Percentiles rank a stretch among this genome's conserved stretches.
phyloP scores from a whole-genome alignment of 768 basidiomycete genomes.

The Pisolithus sp. region DNA sequence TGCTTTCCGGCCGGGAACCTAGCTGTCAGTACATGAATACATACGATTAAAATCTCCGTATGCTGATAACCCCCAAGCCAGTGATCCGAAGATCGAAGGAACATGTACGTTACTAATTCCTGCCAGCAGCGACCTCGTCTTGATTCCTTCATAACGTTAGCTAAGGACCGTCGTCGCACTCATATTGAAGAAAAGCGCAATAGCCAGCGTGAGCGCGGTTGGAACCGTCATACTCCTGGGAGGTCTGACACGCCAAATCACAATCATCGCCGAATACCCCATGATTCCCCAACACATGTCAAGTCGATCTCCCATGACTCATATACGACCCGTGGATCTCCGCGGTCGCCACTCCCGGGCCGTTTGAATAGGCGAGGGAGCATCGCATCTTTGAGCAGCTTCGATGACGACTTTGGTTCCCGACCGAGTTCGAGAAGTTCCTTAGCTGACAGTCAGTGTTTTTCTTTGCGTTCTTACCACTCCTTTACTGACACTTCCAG shows the following conservation, averaged over 20 bases:
- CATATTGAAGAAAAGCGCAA: conserved; percentile 21
- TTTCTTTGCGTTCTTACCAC: not conserved
- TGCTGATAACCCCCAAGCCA: not conserved
- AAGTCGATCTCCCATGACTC: conserved; percentile 16
- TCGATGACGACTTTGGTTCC: conserved; percentile 37
- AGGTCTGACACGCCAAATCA: conserved; percentile 19
- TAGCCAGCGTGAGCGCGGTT: conserved; percentile 42
- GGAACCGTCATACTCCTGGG: conserved; percentile 33
- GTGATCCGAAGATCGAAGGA: not conserved
- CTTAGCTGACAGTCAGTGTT: conserved; percentile 45
- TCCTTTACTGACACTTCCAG: conserved; percentile 23
- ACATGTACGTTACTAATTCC: conserved; percentile 6
- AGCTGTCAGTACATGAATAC: not conserved
- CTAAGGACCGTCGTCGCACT: conserved; percentile 23
- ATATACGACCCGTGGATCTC: conserved; percentile 5
- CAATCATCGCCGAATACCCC: conserved; percentile 22
- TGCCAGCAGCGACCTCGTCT: not conserved
- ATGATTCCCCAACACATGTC: conserved; percentile 20
- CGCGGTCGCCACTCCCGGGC: conserved; percentile 4
- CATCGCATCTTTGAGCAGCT: conserved; percentile 35
- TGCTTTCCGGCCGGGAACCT: not conserved
- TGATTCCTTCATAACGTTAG: conserved; percentile 11
- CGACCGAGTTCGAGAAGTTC: conserved; percentile 42
- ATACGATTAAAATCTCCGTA: not conserved
- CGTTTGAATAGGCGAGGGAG: conserved; percentile 29